Percentiles rank a stretch among this genome's conserved stretches.
Evolutionary conservation across 305 asterid species (phyloP).

Genomic region (Fraxinus xanthoxyloides): DNA sequence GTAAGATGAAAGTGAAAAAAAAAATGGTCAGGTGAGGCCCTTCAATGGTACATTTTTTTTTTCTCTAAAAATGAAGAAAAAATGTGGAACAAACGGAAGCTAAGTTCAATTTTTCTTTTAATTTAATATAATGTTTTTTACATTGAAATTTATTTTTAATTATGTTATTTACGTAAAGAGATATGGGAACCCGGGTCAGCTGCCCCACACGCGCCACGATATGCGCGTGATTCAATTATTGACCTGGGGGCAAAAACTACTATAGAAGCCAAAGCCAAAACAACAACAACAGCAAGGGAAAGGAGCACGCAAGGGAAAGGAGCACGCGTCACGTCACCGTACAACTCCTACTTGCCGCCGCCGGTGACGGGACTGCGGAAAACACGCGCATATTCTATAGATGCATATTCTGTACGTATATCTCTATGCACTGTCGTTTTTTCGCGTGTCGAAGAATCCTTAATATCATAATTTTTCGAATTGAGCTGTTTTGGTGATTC

Average conservation of each 20-base stretch:
- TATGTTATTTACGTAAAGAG: neutral
- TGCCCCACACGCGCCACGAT: constrained; percentile 6
- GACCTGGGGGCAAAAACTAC: neutral
- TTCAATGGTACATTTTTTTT: no score
- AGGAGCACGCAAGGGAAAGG: constrained; percentile 19
- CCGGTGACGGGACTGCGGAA: constrained; percentile 44
- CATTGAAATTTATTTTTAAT: no score
- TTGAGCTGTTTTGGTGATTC: constrained; percentile 39
- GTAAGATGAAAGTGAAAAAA: no score
- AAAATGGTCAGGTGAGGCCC: no score
- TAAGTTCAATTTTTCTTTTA: no score
- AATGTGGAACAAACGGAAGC: no score
- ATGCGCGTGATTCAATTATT: constrained; percentile 21
- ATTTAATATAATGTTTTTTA: no score
- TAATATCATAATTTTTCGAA: constrained; percentile 16
- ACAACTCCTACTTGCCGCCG: constrained; percentile 32
- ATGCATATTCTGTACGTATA: neutral
- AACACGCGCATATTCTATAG: neutral
- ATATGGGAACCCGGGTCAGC: neutral
- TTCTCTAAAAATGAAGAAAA: no score
- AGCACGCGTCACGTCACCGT: constrained; percentile 31
- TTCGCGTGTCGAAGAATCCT: constrained; percentile 20
- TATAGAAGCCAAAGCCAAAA: constrained; percentile 28
- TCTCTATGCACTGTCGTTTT: neutral
- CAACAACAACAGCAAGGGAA: no score